These are phyloP conservation scores for Trichoderma guizhouense DNA, from an alignment of 2,329 filamentous ascomycete genomes.

Conservation along the genomic window DNA sequence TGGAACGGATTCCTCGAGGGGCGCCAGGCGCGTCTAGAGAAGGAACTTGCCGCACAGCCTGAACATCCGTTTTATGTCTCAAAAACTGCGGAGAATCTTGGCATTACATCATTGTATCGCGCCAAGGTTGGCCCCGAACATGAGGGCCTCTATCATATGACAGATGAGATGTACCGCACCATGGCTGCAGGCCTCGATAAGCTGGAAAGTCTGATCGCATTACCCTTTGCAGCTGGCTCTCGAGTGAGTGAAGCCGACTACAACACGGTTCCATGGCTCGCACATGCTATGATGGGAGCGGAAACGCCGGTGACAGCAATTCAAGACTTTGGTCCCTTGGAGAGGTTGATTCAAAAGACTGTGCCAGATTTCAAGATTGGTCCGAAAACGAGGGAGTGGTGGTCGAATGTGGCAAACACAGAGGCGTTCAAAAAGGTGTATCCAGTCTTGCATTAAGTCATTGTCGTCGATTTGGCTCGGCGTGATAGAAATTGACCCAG, in stretches of 20 bases:
- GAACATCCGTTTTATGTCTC: constrained; percentile 22
- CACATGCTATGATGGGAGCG: constrained; percentile 21
- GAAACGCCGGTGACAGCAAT: not conserved
- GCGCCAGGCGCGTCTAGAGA: constrained; percentile 20
- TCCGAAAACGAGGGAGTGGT: constrained; percentile 13
- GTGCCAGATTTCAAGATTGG: constrained; percentile 13
- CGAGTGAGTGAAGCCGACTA: constrained; percentile 22
- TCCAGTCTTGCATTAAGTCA: constrained; percentile 9
- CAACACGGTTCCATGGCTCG: constrained; percentile 22
- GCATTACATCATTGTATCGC: constrained; percentile 12
- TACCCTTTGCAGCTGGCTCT: constrained; percentile 22
- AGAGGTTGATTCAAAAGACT: not conserved
- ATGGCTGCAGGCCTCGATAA: constrained; percentile 21
- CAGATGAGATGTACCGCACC: constrained; percentile 2
- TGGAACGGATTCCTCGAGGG: constrained; percentile 11
- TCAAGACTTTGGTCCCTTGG: constrained; percentile 8
- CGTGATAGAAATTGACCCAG: not conserved
- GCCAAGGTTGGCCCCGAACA: not conserved
- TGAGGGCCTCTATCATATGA: constrained; percentile 17
- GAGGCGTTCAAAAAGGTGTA: constrained; percentile 16
- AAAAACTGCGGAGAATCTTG: constrained; percentile 20
- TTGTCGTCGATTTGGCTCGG: not conserved
- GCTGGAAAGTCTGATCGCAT: constrained; percentile 19
- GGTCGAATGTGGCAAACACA: constrained; percentile 8
- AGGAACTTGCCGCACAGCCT: constrained; percentile 16